These are phyloP conservation scores for Achlya hypogyna DNA, from an alignment of 352 stramenopile genomes.

Conservation along the genomic window DNA sequence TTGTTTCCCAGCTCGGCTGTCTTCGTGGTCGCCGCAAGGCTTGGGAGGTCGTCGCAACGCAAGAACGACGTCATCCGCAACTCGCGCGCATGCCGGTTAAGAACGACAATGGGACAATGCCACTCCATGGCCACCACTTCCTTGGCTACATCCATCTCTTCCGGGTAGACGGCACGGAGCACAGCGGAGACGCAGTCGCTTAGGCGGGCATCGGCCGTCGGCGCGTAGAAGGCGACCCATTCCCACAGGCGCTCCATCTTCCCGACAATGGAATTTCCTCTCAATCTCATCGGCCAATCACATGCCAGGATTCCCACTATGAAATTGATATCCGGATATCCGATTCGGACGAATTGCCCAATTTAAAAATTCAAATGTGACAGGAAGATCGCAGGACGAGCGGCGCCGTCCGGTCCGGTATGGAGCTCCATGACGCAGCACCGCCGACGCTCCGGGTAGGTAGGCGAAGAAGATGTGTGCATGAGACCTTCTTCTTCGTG, in stretches of 20 bases:
- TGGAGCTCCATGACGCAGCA: too few relatives aligned
- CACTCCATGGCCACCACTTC: not conserved
- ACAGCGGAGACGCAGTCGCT: slow-evolving; percentile 8
- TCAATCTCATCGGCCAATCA: too few relatives aligned
- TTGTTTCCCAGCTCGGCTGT: not conserved
- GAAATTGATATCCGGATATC: too few relatives aligned
- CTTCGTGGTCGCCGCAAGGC: not conserved
- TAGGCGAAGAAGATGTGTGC: too few relatives aligned
- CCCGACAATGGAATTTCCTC: too few relatives aligned
- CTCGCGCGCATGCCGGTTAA: slow-evolving; percentile 9
- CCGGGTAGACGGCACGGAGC: not conserved
- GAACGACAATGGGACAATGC: not conserved
- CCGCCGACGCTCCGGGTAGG: too few relatives aligned
- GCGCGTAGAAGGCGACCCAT: slow-evolving; percentile 12
- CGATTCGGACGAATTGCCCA: too few relatives aligned
- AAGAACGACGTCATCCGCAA: not conserved
- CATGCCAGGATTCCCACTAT: too few relatives aligned
- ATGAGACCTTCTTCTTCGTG: too few relatives aligned
- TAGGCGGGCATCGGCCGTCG: not conserved
- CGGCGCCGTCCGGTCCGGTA: too few relatives aligned
- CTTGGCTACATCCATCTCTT: not conserved
- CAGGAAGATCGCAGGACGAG: too few relatives aligned
- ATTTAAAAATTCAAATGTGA: too few relatives aligned
- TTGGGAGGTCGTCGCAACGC: not conserved
- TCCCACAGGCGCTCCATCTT: not conserved